phyloP scores from a whole-genome alignment of 371 early-diverging fungal species.

The Syncephalastrum monosporum region DNA sequence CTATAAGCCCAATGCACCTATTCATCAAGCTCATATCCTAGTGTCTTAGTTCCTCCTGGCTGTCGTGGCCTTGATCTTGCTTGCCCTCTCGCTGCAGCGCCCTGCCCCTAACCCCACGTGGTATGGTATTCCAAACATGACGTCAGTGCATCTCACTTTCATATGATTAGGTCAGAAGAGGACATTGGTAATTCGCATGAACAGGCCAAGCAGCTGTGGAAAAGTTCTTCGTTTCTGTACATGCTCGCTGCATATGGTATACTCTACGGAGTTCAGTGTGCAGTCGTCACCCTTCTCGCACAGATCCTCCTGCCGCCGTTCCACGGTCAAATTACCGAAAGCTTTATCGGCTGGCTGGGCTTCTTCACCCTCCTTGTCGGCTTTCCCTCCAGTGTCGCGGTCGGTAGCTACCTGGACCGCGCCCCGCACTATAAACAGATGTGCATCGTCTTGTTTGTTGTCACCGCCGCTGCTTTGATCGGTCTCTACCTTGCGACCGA shows the following conservation, averaged over 20 bases:
- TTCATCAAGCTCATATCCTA: too few relatives aligned
- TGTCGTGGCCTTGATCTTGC: not conserved
- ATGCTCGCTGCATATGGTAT: slow-evolving; percentile 43
- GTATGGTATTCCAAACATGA: slow-evolving; percentile 20
- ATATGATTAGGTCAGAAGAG: not conserved
- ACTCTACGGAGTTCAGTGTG: slow-evolving; percentile 51
- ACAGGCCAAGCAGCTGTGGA: slow-evolving; percentile 20
- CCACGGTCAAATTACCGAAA: slow-evolving; percentile 26
- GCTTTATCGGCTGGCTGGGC: slow-evolving; percentile 41
- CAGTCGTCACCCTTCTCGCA: slow-evolving; percentile 47
- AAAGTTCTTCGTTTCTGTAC: slow-evolving; percentile 8
- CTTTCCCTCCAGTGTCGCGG: slow-evolving; percentile 37
- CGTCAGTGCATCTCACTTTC: too few relatives aligned
- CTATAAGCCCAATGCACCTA: too few relatives aligned
- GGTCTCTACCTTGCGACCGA: slow-evolving; percentile 31
- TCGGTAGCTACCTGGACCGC: slow-evolving; percentile 45
- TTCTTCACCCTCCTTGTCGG: slow-evolving; percentile 44
- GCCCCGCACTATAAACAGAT: slow-evolving; percentile 33
- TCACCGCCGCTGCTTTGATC: slow-evolving; percentile 25
- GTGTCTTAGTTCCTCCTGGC: not conserved
- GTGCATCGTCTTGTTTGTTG: slow-evolving; percentile 27
- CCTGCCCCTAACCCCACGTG: slow-evolving; percentile 14
- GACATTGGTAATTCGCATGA: slow-evolving; percentile 19
- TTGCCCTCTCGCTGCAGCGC: not conserved
- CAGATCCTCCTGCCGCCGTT: slow-evolving; percentile 51